Base-by-base conservation (phyloP, 164 flowering plant genomes). In the Chloranthus sessilifolius region DNA sequence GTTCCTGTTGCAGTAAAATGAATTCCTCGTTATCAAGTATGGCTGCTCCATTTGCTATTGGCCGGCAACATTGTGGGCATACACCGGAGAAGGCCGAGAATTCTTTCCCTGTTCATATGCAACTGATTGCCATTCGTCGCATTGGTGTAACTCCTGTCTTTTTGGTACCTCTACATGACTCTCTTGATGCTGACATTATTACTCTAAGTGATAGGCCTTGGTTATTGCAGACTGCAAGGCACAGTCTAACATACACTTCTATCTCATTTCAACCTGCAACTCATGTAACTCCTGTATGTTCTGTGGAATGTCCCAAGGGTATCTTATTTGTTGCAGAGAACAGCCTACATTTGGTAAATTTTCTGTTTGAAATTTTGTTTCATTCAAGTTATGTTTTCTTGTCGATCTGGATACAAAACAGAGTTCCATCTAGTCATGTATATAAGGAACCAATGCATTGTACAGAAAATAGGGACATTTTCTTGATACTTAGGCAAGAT, bases 181-280 rank as follows among this genome's bases (percentile, higher is more conserved):
- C 74, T 15, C 78, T 81, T 31, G 79, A 78, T 65, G 63, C 92
- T 24, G 97, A 92, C 50, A 74, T 92, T 30, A 79, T 92, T 64
- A 82, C 81, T 69, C 83, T 92, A 42, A 86, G 99, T 74, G 99
- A 92, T 57, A 82, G 99, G 67, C 95, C 97, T 27, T 92, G 99
- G 97, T 72, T 92, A 55, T 68, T 92, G 71, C 99, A 86, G 63
- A 80, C 88, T 63, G 99, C 96, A 40, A 82, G 95, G 66, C 96
- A 83, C 61, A 81, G 95, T 58, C 82, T 92, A 11, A 78, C 95
- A 33, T 92, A 79, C 69, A 78, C 87, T 37, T 92, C 97, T 41
- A 85, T 92, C 37, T 86, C 99, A 19, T 86, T 86, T 71, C 94
- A 79, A 63, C 83, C 95, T 59, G 80, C 96, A 48, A 83, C 95